phyloP scores from a whole-genome alignment of 2,329 filamentous ascomycete genomes.

The Monilinia vaccinii-corymbosi region DNA sequence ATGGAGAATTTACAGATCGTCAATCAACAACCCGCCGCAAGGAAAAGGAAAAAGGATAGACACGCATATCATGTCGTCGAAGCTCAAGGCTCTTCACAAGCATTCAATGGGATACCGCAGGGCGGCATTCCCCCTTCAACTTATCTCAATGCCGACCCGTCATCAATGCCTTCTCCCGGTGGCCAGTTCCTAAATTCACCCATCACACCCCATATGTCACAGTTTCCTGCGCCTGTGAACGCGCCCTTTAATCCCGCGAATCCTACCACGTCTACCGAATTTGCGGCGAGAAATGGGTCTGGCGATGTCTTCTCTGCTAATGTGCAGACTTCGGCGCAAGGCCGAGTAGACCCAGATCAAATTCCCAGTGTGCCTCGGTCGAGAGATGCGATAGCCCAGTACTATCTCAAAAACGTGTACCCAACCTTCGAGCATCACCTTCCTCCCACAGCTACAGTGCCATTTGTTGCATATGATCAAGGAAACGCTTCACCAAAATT shows the following conservation, averaged over 20 bases:
- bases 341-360: conserved; percentile 79
- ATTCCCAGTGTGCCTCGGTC: conserved; percentile 84
- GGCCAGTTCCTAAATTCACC: conserved; percentile 39
- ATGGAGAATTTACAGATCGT: conserved; percentile 11
- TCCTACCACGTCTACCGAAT: conserved; percentile 37
- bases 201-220: conserved; percentile 38
- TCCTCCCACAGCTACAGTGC: conserved; percentile 77
- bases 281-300: conserved; percentile 36
- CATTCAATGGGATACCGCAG: conserved; percentile 60
- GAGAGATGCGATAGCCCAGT: conserved; percentile 71
- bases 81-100: conserved; percentile 57
- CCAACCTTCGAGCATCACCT: conserved; percentile 93
- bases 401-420: conserved; percentile 82
- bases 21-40: conserved; percentile 24
- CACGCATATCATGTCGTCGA: conserved; percentile 88
- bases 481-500: conserved; percentile 95
- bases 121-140: conserved; percentile 44
- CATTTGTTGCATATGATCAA: conserved; percentile 91
- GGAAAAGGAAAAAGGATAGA: conserved; percentile 86
- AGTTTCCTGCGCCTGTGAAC: conserved; percentile 53
- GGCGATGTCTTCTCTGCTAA: conserved; percentile 34
- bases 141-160: conserved; percentile 49
- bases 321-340: conserved; percentile 55
- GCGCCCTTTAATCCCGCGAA: conserved; percentile 40
- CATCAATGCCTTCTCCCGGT: conserved; percentile 33